Conservation (phyloP, 768 basidiomycete genomes). For the Melanogaster broomeanus region DNA sequence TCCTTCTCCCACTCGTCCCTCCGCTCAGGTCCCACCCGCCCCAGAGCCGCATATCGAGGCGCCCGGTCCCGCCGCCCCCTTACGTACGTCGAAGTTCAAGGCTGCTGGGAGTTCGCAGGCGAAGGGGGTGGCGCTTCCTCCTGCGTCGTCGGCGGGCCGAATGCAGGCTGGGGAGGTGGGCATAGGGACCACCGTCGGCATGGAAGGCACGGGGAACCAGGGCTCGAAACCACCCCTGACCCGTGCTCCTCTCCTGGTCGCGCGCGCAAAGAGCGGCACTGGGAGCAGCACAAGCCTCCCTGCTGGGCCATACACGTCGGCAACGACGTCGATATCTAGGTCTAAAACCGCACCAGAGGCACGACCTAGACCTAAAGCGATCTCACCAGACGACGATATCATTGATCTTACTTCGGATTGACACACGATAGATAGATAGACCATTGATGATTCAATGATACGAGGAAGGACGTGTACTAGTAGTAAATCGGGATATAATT, state of each 20-base stretch:
- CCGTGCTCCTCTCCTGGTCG: slow-evolving; percentile 21
- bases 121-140: background rate
- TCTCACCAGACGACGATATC: slow-evolving; percentile 22
- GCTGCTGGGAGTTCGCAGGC: slow-evolving; percentile 1
- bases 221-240: too few relatives aligned
- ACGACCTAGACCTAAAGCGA: background rate
- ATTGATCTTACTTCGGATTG: slow-evolving; percentile 43
- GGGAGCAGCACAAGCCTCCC: too few relatives aligned
- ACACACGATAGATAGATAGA: background rate
- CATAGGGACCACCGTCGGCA: too few relatives aligned
- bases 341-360: background rate
- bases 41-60: background rate
- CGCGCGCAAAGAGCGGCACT: slow-evolving; percentile 17
- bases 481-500: too few relatives aligned
- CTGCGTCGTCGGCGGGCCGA: background rate
- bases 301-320: background rate
- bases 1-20: background rate
- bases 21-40: background rate
- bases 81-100: slow-evolving; percentile 21
- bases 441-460: too few relatives aligned
- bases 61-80: background rate
- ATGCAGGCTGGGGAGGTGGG: too few relatives aligned
- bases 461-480: too few relatives aligned
- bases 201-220: background rate
- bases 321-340: background rate